Evolutionary conservation across 163 green algal genomes (phyloP).

Genomic region (Prototheca cutis): DNA sequence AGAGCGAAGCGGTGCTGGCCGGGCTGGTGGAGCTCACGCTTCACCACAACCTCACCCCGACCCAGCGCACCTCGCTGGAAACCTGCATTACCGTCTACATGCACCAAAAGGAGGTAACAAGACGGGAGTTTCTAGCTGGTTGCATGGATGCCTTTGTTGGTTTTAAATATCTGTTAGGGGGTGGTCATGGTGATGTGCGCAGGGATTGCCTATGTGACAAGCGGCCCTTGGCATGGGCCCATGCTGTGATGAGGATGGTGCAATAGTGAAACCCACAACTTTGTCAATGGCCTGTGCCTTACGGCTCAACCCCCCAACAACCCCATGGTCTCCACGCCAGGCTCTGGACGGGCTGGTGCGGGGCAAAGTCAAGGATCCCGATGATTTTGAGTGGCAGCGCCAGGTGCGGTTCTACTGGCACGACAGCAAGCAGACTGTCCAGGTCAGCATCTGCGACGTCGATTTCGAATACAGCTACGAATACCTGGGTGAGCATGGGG

Average conservation of each 20-base stretch:
- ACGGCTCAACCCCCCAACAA: too few species aligned
- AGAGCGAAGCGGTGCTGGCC: conserved; percentile 57
- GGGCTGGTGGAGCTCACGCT: conserved; percentile 81
- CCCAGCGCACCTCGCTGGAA: conserved; percentile 84
- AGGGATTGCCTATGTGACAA: too few species aligned
- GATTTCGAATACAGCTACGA: conserved; percentile 92
- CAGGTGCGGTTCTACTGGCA: conserved; percentile 86
- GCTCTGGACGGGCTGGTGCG: conserved; percentile 52
- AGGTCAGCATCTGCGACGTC: conserved; percentile 91
- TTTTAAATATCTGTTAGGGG: too few species aligned
- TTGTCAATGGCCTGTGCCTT: too few species aligned
- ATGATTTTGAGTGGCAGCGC: conserved; percentile 94
- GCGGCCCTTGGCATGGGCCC: too few species aligned
- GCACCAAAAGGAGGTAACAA: conserved; percentile 77
- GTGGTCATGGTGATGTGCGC: too few species aligned
- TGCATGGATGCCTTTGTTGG: too few species aligned
- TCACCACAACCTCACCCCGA: conserved; percentile 59
- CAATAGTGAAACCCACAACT: too few species aligned
- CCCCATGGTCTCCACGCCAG: too few species aligned
- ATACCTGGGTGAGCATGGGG: conserved; percentile 32
- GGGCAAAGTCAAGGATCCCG: conserved; percentile 74
- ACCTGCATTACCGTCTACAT: conserved; percentile 95
- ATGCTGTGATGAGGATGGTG: too few species aligned
- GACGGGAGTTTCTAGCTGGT: too few species aligned
- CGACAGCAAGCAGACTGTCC: conserved; percentile 74